Evolutionary conservation across 331 rosid species (phyloP), one percentile per base, ranked within the genome.

Genomic region (Cydonia oblonga): DNA sequence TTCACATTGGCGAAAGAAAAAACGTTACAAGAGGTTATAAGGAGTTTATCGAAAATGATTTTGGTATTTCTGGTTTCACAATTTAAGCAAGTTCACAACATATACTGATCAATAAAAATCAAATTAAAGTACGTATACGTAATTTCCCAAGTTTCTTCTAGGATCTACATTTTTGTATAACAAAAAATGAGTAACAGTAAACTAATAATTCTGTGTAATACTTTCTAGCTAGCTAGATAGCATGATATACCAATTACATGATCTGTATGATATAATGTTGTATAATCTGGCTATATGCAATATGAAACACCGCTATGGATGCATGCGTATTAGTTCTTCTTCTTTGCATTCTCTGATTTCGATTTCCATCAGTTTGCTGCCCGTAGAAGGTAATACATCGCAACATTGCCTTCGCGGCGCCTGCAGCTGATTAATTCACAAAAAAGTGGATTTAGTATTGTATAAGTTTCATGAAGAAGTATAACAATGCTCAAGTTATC

Each of bases 391-490:
- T 66, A 84, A 69, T 20, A 87, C 83, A 69, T 89, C 89, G 64
- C 98, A 93, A 42, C 98, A 93, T 3, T 91, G 97, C 75, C 98
- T 88, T 75, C 98, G 88, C n/a, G 91, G 97, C 46, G 98, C 96
- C 80, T 77, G 84, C 93, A 93, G 79, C 88, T 93, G 92, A 70
- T 52, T 66, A 40, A 74, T 40, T 51, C 68, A 78, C 65, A 66
- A 75, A 19, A 73, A 20, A 6, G 18, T 13, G 52, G 38, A 73
- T 15, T 67, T 22, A 81, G 76, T 54, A 62, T 24, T 6, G 14
- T 6, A 2, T 23, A 71, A 56, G 20, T 10, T 35, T 25, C 58
- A 3, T 19, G 1, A 2, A 12, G 22, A 44, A 3, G 9, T 52
- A 64, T 52, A 44, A 65, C 44, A 65, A 33, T 65, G 25, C 13